Evolutionary conservation across 768 basidiomycete species (phyloP).

Genomic region (Lyophyllum shimeji): DNA sequence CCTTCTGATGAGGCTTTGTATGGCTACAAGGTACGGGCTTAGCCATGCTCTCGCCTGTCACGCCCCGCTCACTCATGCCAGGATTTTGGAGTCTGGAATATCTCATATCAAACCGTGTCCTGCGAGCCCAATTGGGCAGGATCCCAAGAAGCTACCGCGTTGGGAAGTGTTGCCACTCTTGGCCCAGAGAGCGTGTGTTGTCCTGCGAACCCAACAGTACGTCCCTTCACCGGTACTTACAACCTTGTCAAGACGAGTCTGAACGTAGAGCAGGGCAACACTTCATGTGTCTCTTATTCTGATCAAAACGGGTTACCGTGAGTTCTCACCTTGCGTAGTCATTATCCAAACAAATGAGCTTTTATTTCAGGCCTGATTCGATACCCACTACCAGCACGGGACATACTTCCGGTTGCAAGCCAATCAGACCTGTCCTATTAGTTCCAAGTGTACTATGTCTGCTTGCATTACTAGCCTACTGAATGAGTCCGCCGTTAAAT

Average conservation of each 20-base stretch:
- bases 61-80: conserved; percentile 20
- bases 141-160: conserved; percentile 50
- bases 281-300: conserved; percentile 71
- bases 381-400: conserved; percentile 20
- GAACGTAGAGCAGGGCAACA: conserved; percentile 31
- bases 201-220: conserved; percentile 64
- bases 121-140: conserved; percentile 70
- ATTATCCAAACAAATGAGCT: not conserved
- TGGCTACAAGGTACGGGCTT: conserved; percentile 44
- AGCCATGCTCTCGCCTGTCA: not conserved
- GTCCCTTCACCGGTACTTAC: too few species aligned
- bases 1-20: conserved; percentile 69
- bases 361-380: conserved; percentile 37
- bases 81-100: conserved; percentile 90
- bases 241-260: not conserved
- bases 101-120: conserved; percentile 64
- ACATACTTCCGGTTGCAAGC: not conserved
- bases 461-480: not conserved
- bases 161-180: conserved; percentile 64
- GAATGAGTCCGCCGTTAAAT: not conserved
- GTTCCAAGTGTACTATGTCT: conserved; percentile 1
- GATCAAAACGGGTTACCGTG: conserved; percentile 65
- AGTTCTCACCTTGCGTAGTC: conserved; percentile 24
- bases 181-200: conserved; percentile 65
- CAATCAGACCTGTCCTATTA: not conserved